phyloP scores from a whole-genome alignment of 2,329 filamentous ascomycete genomes.

The Coleophoma crateriformis region DNA sequence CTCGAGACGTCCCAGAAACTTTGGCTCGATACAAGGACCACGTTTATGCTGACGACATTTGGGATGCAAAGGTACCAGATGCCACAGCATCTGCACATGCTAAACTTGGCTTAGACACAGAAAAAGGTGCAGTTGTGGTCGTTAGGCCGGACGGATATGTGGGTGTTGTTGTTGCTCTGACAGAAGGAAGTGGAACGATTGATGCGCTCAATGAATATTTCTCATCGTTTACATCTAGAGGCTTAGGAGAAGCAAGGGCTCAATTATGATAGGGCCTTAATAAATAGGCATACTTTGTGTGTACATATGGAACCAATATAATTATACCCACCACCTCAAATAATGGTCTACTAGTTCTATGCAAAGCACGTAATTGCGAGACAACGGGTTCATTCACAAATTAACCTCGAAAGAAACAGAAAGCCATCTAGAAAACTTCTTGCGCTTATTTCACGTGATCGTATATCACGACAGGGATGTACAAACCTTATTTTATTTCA shows the following conservation, averaged over 20 bases:
- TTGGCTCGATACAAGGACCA: conserved; percentile 75
- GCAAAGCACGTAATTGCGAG: no score
- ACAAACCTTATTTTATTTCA: no score
- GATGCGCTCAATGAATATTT: conserved; percentile 84
- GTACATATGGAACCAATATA: no score
- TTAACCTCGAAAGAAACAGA: no score
- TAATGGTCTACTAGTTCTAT: no score
- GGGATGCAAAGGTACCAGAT: conserved; percentile 63
- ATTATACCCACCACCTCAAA: no score
- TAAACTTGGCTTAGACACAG: conserved; percentile 76
- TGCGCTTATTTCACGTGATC: no score
- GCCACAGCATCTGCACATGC: conserved; percentile 73
- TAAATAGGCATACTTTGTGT: no score
- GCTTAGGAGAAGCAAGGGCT: conserved; percentile 33
- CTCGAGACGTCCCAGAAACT: conserved; percentile 61
- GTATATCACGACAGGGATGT: no score
- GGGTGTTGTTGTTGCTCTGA: conserved; percentile 66
- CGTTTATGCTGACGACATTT: conserved; percentile 80
- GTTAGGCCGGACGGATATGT: conserved; percentile 87
- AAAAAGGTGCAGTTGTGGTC: conserved; percentile 73
- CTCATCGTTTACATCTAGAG: conserved; percentile 62
- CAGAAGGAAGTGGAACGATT: conserved; percentile 71
- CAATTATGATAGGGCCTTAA: conserved; percentile 28
- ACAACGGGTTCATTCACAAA: no score
- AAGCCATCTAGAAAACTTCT: no score